These are phyloP conservation scores for Phylloporus sp. DNA, from an alignment of 768 basidiomycete species.

Conservation along the genomic window DNA sequence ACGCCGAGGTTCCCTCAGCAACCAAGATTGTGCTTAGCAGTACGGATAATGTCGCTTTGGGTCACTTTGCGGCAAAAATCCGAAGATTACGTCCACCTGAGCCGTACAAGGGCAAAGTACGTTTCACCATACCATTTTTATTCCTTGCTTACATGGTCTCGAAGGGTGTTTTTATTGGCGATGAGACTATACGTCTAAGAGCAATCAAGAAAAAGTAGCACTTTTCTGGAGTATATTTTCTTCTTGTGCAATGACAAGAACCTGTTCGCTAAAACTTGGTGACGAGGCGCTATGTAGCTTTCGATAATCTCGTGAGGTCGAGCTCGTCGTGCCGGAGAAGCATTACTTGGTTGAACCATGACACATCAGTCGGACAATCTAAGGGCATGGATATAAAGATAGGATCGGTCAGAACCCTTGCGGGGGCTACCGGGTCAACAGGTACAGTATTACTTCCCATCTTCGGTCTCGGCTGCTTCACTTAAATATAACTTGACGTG, in stretches of 20 bases:
- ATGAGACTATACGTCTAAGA: slow-evolving; percentile 88
- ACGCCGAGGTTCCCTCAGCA: slow-evolving; percentile 72
- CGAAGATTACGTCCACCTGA: slow-evolving; percentile 85
- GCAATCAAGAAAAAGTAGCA: slow-evolving; percentile 90
- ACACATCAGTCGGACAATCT: not conserved
- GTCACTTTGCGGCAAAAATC: slow-evolving; percentile 84
- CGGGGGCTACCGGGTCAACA: not conserved
- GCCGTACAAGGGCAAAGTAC: slow-evolving; percentile 96
- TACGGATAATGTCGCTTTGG: slow-evolving; percentile 84
- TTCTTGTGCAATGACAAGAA: not conserved
- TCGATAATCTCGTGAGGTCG: not conserved
- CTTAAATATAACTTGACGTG: not conserved
- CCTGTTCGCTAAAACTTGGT: not conserved
- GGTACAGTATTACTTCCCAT: not conserved
- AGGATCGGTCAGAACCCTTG: not conserved
- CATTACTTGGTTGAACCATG: not conserved
- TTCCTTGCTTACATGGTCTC: slow-evolving; percentile 2
- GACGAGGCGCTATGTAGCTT: not conserved
- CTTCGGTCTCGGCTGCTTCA: not conserved
- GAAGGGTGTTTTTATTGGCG: slow-evolving; percentile 92
- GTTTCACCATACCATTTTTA: slow-evolving; percentile 23
- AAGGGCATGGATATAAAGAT: not conserved
- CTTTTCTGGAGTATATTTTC: slow-evolving; percentile 4
- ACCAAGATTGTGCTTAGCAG: slow-evolving; percentile 82
- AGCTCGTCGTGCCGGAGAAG: not conserved